These are phyloP conservation scores for Vanrija humicola DNA, from an alignment of 1,284 basidiomycete genomes.

Conservation along the genomic window DNA sequence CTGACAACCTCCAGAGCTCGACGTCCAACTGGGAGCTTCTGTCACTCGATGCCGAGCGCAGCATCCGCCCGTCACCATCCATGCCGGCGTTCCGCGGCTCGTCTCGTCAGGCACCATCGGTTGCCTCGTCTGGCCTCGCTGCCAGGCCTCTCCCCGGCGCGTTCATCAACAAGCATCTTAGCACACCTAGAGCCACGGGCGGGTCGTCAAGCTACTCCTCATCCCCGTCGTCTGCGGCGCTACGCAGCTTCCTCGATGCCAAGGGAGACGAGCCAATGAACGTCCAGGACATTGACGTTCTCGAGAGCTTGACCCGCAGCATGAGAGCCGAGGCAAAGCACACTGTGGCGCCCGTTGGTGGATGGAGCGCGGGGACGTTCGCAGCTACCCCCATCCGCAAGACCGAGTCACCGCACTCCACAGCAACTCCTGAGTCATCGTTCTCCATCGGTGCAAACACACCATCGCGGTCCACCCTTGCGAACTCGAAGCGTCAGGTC, in stretches of 20 bases:
- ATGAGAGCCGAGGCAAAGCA: conserved; percentile 22
- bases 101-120: not conserved
- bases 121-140: not conserved
- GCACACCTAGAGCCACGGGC: not conserved
- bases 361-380: conserved; percentile 25
- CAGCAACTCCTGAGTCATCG: conserved; percentile 4
- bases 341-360: not conserved
- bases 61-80: conserved; percentile 8
- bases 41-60: not conserved
- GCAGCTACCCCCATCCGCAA: not conserved
- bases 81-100: not conserved
- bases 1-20: conserved; percentile 1
- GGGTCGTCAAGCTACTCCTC: not conserved
- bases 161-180: no score
- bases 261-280: conserved; percentile 28
- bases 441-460: conserved; percentile 15
- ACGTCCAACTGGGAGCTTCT: conserved; percentile 7
- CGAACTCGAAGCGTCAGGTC: conserved; percentile 3
- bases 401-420: not conserved
- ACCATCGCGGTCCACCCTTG: not conserved
- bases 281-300: conserved; percentile 29
- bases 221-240: conserved; percentile 19
- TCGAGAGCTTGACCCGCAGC: conserved; percentile 29
- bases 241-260: conserved; percentile 33
- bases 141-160: no score